These are phyloP conservation scores for Geoglossum cookeanum DNA, from an alignment of 2,329 filamentous ascomycete genomes.

Conservation along the genomic window DNA sequence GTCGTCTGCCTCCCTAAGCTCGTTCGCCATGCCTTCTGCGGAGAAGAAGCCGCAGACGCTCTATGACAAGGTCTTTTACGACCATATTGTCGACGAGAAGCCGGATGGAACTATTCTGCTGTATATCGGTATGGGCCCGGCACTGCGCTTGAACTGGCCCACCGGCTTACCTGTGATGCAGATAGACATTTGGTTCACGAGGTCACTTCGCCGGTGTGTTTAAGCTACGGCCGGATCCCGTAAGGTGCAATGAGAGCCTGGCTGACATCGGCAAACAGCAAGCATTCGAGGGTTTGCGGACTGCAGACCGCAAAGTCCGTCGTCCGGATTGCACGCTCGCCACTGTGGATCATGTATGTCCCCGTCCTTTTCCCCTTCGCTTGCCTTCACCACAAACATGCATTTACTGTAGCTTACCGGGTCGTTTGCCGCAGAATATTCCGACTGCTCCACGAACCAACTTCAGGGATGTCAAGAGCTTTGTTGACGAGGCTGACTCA, in stretches of 20 bases:
- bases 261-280: conserved; percentile 34
- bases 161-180: conserved; percentile 18
- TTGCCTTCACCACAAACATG: too few species aligned
- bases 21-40: conserved; percentile 46
- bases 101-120: conserved; percentile 80
- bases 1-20: not conserved
- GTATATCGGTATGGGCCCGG: conserved; percentile 57
- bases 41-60: conserved; percentile 60
- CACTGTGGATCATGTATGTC: conserved; percentile 83
- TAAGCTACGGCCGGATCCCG: conserved; percentile 6
- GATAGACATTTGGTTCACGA: conserved; percentile 95
- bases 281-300: conserved; percentile 90
- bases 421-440: conserved; percentile 47
- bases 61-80: conserved; percentile 94
- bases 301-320: conserved; percentile 71
- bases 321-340: conserved; percentile 92
- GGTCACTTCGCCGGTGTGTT: conserved; percentile 78
- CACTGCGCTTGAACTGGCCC: conserved; percentile 2
- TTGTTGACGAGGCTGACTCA: conserved; percentile 89
- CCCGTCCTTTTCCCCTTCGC: not conserved
- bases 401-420: conserved; percentile 6
- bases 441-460: conserved; percentile 79
- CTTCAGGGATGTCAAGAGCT: conserved; percentile 83
- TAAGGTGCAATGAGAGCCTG: not conserved
- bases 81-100: conserved; percentile 90